Evolutionary conservation across 805 yeast genomes (phyloP).

Genomic region (Danielozyma ontarioensis): DNA sequence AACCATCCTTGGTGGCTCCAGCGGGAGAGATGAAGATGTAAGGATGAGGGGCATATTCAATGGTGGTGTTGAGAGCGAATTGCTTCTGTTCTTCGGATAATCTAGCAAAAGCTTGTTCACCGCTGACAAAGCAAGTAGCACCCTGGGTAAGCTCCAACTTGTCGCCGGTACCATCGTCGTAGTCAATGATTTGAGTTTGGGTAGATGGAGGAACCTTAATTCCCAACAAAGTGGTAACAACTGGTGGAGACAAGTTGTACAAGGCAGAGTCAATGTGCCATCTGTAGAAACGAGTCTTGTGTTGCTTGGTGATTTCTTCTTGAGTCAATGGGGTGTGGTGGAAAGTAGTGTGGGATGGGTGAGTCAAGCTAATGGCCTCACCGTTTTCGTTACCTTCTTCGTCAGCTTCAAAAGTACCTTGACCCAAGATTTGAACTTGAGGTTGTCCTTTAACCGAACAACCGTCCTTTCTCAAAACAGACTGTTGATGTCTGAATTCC

Average conservation of each 20-base stretch:
- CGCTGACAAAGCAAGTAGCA: conserved; percentile 85
- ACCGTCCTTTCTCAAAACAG: conserved; percentile 78
- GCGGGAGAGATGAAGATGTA: conserved; percentile 80
- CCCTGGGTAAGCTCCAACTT: conserved; percentile 69
- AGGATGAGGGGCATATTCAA: conserved; percentile 90
- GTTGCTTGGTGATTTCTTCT: conserved; percentile 54
- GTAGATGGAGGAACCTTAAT: conserved; percentile 68
- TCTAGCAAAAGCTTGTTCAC: conserved; percentile 69
- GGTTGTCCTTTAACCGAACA: conserved; percentile 76
- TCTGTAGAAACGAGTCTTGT: conserved; percentile 78
- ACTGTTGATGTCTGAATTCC: conserved; percentile 46
- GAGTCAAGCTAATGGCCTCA: conserved; percentile 58
- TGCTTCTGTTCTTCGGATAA: conserved; percentile 67
- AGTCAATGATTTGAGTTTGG: conserved; percentile 59
- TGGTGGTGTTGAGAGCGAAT: conserved; percentile 70
- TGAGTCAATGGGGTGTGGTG: conserved; percentile 62
- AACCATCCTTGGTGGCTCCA: conserved; percentile 78
- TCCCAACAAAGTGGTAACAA: conserved; percentile 79
- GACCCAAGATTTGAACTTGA: conserved; percentile 87
- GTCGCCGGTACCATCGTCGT: conserved; percentile 51
- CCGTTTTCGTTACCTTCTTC: conserved; percentile 59
- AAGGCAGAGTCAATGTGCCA: conserved; percentile 94
- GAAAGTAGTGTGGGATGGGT: conserved; percentile 80
- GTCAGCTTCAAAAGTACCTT: conserved; percentile 58
- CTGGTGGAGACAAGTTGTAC: conserved; percentile 81